Evolutionary conservation across 2,329 filamentous ascomycete genomes (phyloP).

Genomic region (Penicillium sp.): DNA sequence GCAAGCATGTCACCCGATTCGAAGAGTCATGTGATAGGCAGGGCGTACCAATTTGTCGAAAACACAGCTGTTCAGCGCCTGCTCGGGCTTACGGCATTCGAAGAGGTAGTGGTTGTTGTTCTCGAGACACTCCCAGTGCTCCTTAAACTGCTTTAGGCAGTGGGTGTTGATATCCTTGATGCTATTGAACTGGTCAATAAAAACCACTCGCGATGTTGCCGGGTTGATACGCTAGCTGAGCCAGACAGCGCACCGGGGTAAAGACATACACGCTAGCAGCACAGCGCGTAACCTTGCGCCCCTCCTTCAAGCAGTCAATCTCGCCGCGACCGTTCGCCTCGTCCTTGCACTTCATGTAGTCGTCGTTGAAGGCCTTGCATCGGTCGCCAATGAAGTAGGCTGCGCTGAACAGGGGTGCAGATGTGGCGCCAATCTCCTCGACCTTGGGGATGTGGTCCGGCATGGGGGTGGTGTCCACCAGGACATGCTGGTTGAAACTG

Average conservation of each 20-base stretch:
- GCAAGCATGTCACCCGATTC: background rate
- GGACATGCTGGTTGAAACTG: conserved; percentile 92
- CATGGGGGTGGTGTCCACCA: conserved; percentile 94
- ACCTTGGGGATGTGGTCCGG: conserved; percentile 90
- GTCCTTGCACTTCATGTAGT: conserved; percentile 99
- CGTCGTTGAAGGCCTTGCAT: conserved; percentile 95
- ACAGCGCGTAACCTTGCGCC: conserved; percentile 93
- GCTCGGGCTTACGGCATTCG: conserved; percentile 87
- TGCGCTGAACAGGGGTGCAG: conserved; percentile 86
- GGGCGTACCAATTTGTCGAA: conserved; percentile 86
- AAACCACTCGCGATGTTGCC: background rate
- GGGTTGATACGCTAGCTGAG: background rate
- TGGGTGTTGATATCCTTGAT: conserved; percentile 94
- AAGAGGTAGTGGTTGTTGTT: conserved; percentile 97
- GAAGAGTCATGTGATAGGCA: background rate
- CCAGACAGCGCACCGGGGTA: background rate
- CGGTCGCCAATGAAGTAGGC: conserved; percentile 96
- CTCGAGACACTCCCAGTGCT: conserved; percentile 94
- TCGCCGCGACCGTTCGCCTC: conserved; percentile 89
- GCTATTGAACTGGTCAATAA: conserved; percentile 46
- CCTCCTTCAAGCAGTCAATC: conserved; percentile 93
- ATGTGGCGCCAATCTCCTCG: conserved; percentile 88
- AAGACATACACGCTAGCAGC: conserved; percentile 80
- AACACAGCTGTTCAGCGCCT: conserved; percentile 91
- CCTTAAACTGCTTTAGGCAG: conserved; percentile 87